These are phyloP conservation scores for Mortierella claussenii DNA, from an alignment of 192 early-diverging fungal species.

Conservation along the genomic window DNA sequence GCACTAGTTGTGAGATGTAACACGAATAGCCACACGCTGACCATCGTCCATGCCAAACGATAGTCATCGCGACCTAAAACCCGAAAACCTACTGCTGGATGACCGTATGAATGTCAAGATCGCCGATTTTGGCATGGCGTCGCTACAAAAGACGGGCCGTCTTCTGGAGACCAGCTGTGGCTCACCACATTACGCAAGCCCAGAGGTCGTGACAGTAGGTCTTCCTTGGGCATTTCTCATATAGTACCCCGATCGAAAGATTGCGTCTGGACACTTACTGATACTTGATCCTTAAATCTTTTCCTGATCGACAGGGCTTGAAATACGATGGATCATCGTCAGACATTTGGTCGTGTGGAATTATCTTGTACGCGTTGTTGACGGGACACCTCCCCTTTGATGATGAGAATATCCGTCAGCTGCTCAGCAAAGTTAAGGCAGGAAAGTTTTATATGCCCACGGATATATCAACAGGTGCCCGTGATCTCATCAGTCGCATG, in stretches of 20 bases:
- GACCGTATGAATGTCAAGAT: conserved; percentile 66
- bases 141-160: conserved; percentile 58
- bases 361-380: conserved; percentile 81
- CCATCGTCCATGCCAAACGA: too few relatives aligned
- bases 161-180: conserved; percentile 72
- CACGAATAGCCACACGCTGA: too few relatives aligned
- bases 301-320: conserved; percentile 36
- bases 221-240: background rate
- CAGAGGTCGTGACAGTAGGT: conserved; percentile 66
- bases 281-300: background rate
- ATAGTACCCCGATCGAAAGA: too few relatives aligned
- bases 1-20: too few relatives aligned
- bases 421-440: conserved; percentile 56
- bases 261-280: too few relatives aligned
- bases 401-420: conserved; percentile 48
- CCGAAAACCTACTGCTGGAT: conserved; percentile 66
- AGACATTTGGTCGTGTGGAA: conserved; percentile 87
- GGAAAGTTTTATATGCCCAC: conserved; percentile 64
- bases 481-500: conserved; percentile 62
- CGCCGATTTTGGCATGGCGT: conserved; percentile 74
- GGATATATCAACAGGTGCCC: conserved; percentile 60
- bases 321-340: conserved; percentile 76
- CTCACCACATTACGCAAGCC: conserved; percentile 79
- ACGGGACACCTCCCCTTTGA: conserved; percentile 82
- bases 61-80: conserved; percentile 74